A percentile compares a stretch with the other conserved stretches of the same genome.
These are phyloP conservation scores for Macrophomina tecta DNA, from an alignment of 2,329 filamentous ascomycete species.

Conservation along the genomic window DNA sequence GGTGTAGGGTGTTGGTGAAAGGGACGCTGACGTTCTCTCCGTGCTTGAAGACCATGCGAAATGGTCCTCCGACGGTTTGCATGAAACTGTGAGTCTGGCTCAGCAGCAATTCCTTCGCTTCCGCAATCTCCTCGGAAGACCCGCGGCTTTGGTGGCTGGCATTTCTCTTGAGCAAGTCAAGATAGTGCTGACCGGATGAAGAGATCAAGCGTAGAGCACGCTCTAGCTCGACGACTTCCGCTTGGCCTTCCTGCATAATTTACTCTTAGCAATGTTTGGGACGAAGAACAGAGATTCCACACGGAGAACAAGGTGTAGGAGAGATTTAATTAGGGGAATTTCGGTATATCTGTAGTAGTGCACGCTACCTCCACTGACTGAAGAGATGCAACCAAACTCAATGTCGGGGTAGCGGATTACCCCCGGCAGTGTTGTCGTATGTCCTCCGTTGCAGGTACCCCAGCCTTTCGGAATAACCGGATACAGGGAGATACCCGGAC, in stretches of 20 bases:
- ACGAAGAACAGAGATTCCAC: no score
- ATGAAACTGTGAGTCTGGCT: not conserved
- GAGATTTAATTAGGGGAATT: no score
- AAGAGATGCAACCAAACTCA: no score
- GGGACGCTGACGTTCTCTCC: not conserved
- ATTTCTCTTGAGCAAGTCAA: not conserved
- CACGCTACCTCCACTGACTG: no score
- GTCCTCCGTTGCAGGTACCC: not conserved
- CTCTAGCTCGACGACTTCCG: not conserved
- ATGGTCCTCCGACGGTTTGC: not conserved
- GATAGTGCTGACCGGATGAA: not conserved
- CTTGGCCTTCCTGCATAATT: not conserved
- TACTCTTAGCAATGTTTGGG: not conserved
- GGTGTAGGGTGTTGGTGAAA: not conserved
- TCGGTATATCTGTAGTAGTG: no score
- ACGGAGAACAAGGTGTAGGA: no score
- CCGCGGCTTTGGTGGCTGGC: not conserved
- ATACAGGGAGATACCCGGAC: not conserved
- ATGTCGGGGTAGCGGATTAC: no score
- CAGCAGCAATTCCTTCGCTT: not conserved
- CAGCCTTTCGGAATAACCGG: not conserved
- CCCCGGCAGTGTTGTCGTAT: not conserved
- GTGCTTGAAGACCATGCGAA: not conserved
- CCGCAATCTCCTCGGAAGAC: not conserved
- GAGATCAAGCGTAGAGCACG: not conserved